A percentile compares a stretch with the other conserved stretches of the same genome.
These are phyloP conservation scores for Malbranchea cinnamomea DNA, from an alignment of 2,329 filamentous ascomycete species.

Conservation along the genomic window DNA sequence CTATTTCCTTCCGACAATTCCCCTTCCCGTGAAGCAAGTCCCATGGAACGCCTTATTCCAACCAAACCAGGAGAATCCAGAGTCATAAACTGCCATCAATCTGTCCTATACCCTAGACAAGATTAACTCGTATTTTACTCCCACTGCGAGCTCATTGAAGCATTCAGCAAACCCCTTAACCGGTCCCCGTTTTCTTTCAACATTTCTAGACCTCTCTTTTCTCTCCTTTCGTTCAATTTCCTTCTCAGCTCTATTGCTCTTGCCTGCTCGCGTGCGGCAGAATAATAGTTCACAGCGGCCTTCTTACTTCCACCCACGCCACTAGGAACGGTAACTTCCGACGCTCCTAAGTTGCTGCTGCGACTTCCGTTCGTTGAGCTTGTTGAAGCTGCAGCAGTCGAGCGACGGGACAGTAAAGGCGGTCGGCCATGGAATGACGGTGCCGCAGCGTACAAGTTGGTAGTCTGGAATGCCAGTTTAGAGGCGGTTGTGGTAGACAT, in stretches of 20 bases:
- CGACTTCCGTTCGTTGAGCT: neutral
- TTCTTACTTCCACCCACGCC: slow-evolving; percentile 39
- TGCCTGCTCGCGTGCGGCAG: slow-evolving; percentile 42
- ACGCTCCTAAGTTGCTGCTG: slow-evolving; percentile 12
- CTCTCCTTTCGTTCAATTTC: slow-evolving; percentile 30
- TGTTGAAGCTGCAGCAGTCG: slow-evolving; percentile 11
- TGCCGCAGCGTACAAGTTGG: slow-evolving; percentile 8
- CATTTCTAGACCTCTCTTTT: slow-evolving; percentile 26
- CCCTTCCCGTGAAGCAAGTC: too few species aligned
- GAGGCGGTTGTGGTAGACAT: slow-evolving; percentile 16
- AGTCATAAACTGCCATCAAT: too few species aligned
- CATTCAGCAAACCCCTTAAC: slow-evolving; percentile 19
- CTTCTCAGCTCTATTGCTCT: slow-evolving; percentile 39
- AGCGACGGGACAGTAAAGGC: slow-evolving; percentile 11
- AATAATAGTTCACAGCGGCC: slow-evolving; percentile 43
- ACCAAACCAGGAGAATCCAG: too few species aligned
- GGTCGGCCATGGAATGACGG: slow-evolving; percentile 8
- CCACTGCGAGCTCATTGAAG: neutral
- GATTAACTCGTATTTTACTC: too few species aligned
- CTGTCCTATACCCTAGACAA: too few species aligned
- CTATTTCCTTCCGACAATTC: too few species aligned
- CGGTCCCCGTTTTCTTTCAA: slow-evolving; percentile 25
- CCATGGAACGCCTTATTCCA: too few species aligned
- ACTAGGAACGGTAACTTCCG: slow-evolving; percentile 11
- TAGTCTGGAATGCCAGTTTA: slow-evolving; percentile 22